A percentile compares a stretch with the other conserved stretches of the same genome.
Evolutionary conservation across 495 filamentous ascomycete species (phyloP).

Genomic region (Podospora anserina): DNA sequence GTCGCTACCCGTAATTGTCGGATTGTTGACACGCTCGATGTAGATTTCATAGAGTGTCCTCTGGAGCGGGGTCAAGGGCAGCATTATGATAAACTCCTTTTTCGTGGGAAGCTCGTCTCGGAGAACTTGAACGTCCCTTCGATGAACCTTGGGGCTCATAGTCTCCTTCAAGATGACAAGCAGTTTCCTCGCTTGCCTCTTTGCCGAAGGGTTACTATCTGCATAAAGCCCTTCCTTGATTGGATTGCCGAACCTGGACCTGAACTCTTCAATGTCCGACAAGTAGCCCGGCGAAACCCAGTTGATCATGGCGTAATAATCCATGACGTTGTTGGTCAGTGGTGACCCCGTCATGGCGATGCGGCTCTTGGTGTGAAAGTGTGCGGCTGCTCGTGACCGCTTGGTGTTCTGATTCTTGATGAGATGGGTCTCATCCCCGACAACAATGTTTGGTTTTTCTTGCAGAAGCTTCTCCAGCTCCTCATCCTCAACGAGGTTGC

Average conservation of each 20-base stretch:
- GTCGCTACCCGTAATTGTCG: not conserved
- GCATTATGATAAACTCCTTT: constrained; percentile 73
- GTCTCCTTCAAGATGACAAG: constrained; percentile 67
- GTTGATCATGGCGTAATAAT: constrained; percentile 83
- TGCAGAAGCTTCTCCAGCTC: constrained; percentile 45
- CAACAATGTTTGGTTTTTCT: constrained; percentile 65
- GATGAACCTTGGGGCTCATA: constrained; percentile 74
- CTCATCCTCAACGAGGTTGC: constrained; percentile 32
- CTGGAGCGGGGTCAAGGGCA: constrained; percentile 69
- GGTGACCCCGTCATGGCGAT: constrained; percentile 89
- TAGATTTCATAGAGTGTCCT: constrained; percentile 59
- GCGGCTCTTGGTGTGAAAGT: constrained; percentile 64
- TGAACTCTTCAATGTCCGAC: constrained; percentile 63
- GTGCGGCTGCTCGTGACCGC: constrained; percentile 50
- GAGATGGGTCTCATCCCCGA: constrained; percentile 83
- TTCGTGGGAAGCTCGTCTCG: constrained; percentile 64
- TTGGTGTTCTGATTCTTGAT: constrained; percentile 61
- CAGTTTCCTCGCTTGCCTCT: constrained; percentile 58
- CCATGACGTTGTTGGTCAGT: constrained; percentile 73
- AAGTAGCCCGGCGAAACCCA: constrained; percentile 83
- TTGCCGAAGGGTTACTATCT: constrained; percentile 56
- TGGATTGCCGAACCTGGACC: constrained; percentile 62
- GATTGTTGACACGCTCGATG: constrained; percentile 34
- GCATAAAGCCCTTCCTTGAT: constrained; percentile 66
- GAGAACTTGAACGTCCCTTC: constrained; percentile 66